Conservation (phyloP, 1,284 basidiomycete species). For the Pterulicium gracile region DNA sequence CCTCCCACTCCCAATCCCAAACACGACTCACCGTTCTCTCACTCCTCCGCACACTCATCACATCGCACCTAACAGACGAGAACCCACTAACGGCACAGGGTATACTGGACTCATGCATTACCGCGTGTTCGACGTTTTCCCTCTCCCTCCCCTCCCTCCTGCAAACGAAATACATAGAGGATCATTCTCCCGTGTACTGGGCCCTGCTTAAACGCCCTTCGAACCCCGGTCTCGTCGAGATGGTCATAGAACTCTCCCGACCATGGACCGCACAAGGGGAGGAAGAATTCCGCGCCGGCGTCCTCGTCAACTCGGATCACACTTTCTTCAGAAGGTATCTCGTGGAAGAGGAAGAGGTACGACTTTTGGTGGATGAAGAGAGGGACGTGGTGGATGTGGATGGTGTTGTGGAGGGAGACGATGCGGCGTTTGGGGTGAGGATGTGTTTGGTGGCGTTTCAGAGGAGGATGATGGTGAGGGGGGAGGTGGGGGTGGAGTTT, state of each 20-base stretch:
- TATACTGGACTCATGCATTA: conserved; percentile 34
- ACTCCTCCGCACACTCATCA: neutral
- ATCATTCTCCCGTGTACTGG: conserved; percentile 59
- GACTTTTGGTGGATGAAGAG: conserved; percentile 38
- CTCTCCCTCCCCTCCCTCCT: conserved; percentile 35
- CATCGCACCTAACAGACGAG: conserved; percentile 10
- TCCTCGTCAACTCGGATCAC: conserved; percentile 52
- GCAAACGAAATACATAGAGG: conserved; percentile 54
- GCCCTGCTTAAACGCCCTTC: conserved; percentile 47
- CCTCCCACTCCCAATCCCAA: neutral
- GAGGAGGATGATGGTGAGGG: conserved; percentile 57
- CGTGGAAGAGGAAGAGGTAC: neutral
- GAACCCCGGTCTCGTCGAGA: conserved; percentile 34
- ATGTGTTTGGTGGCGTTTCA: conserved; percentile 53
- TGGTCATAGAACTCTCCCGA: conserved; percentile 40
- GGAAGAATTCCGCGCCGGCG: conserved; percentile 52
- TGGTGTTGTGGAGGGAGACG: conserved; percentile 36
- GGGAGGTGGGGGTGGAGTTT: conserved; percentile 45
- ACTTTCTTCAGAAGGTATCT: conserved; percentile 45
- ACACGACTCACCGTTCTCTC: neutral
- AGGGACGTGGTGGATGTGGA: conserved; percentile 12
- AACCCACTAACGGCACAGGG: conserved; percentile 17
- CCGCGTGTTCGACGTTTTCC: conserved; percentile 28
- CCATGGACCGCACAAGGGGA: conserved; percentile 39
- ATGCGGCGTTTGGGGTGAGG: conserved; percentile 41